Percentiles rank a stretch among this genome's conserved stretches.
phyloP scores from a whole-genome alignment of 371 early-diverging fungal species.

The Lichtheimia corymbifera region DNA sequence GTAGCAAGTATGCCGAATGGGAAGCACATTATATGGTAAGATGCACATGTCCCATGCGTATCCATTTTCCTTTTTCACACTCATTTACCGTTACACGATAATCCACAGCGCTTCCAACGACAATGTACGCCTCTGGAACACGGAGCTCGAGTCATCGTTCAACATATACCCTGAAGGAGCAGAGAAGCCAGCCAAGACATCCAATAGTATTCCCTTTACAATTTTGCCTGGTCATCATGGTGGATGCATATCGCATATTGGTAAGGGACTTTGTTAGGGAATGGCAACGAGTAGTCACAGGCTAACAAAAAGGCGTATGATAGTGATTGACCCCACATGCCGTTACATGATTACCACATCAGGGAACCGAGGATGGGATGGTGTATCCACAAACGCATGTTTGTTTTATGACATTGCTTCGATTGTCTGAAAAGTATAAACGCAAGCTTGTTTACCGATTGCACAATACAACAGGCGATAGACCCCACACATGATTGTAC shows the following conservation, averaged over 20 bases:
- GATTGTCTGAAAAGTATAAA: constrained; percentile 12
- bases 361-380: constrained; percentile 94
- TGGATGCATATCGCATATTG: constrained; percentile 77
- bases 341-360: constrained; percentile 86
- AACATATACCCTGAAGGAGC: constrained; percentile 36
- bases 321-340: constrained; percentile 71
- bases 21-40: constrained; percentile 82
- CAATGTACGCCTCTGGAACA: constrained; percentile 91
- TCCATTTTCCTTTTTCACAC: background rate
- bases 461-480: constrained; percentile 12
- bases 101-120: constrained; percentile 82
- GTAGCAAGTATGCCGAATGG: constrained; percentile 81
- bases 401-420: constrained; percentile 78
- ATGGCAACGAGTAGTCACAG: background rate
- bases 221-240: constrained; percentile 60
- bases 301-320: background rate
- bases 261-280: constrained; percentile 41
- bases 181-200: constrained; percentile 9
- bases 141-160: constrained; percentile 38
- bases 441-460: constrained; percentile 4
- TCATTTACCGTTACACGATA: background rate
- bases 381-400: constrained; percentile 76
- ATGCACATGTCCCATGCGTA: background rate
- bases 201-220: constrained; percentile 41
- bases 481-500: background rate